Evolutionary conservation across 805 yeast genomes (phyloP), one percentile per base, ranked within the genome.

Genomic region (Barnettozyma pratensis): DNA sequence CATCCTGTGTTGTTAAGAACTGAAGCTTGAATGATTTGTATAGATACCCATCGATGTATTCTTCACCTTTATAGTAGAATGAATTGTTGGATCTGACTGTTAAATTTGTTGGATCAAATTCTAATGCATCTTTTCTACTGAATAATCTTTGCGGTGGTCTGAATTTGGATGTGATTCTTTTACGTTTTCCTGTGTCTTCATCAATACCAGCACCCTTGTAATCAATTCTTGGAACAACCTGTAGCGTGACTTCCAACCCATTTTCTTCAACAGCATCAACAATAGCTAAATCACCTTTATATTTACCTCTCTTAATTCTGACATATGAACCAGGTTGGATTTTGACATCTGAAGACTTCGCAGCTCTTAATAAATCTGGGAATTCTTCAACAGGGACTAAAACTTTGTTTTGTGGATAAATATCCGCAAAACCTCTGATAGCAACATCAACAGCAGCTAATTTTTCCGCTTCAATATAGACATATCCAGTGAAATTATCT

Each of bases 371-470:
- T 60, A 94, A 74, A 65, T 91, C 95, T 2, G 97, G 96, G 65
- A 90, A 87, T 69, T 94, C 99, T 65, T 87, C 88, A 50, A 94
- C 94, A 6, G 99, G 99, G 42, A 94, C 97, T 52, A 92, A 74
- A 44, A 91, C 76, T 67, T 87, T 87, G 60, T 85, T 85, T 47
- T 77, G 71, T 29, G 77, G 62, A 58, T 85, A 94, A 35, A 92
- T 83, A 66, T 90, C 91, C 34, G 94, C 92, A 64, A 94, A 77
- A 68, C 98, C 98, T 42, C 81, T 80, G 51, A 92, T 76, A 14
- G 96, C 96, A 50, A 80, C 83, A 62, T 85, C 87, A 39, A 92
- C 96, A 26, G 96, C 97, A 51, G 94, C 89, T 54, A 91, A 85
- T 64, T 87, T 86, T 52, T 92, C 85, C 14, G 99, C 98, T 70